phyloP scores from a whole-genome alignment of 768 basidiomycete species.

The Mycena polygramma region DNA sequence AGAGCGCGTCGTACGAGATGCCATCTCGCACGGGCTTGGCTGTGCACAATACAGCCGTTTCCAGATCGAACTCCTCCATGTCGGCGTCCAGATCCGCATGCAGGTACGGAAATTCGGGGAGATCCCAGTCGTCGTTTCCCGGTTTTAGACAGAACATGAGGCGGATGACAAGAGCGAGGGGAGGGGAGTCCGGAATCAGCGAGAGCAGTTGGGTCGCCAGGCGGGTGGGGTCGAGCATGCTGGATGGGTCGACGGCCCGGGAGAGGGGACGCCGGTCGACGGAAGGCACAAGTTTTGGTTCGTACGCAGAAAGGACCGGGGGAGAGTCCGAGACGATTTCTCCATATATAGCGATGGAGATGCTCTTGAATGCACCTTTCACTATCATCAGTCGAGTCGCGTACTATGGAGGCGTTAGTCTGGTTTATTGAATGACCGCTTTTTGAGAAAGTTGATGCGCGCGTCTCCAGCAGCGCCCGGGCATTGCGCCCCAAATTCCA shows the following conservation, averaged over 20 bases:
- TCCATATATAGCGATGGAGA: constrained; percentile 76
- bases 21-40: constrained; percentile 73
- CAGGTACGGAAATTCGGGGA: constrained; percentile 78
- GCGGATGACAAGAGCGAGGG: constrained; percentile 73
- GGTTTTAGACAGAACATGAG: constrained; percentile 88
- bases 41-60: constrained; percentile 65
- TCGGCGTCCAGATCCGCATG: constrained; percentile 71
- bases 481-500: too few species aligned
- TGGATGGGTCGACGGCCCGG: constrained; percentile 70
- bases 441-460: too few species aligned
- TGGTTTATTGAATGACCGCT: too few species aligned
- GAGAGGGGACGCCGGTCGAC: constrained; percentile 58
- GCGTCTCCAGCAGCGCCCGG: too few species aligned
- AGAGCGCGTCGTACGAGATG: constrained; percentile 61
- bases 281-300: constrained; percentile 55
- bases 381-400: constrained; percentile 86
- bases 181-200: constrained; percentile 72
- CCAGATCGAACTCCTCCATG: constrained; percentile 65
- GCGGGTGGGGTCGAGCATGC: constrained; percentile 67
- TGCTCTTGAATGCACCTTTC: constrained; percentile 75
- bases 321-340: constrained; percentile 65
- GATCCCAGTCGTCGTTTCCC: constrained; percentile 83
- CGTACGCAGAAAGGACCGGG: constrained; percentile 53
- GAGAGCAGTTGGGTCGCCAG: constrained; percentile 74
- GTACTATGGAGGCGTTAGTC: constrained; percentile 55